These are phyloP conservation scores for Trifolium repens DNA, from an alignment of 306 rosid species.

Conservation along the genomic window DNA sequence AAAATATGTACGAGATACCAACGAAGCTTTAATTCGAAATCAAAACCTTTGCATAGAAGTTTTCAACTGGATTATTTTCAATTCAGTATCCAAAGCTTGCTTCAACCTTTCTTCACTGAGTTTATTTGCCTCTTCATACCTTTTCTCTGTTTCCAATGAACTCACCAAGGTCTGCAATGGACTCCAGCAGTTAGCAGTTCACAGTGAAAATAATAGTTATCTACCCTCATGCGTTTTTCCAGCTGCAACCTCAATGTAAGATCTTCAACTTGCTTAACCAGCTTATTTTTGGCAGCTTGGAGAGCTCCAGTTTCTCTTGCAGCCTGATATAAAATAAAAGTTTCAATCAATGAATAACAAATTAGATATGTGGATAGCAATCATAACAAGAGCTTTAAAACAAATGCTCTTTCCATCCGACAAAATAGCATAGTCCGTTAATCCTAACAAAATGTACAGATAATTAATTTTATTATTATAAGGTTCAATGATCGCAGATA, in stretches of 20 bases:
- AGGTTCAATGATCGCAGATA: no score
- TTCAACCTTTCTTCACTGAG: conserved; percentile 93
- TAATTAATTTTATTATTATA: conserved; percentile 10
- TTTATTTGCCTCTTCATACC: conserved; percentile 83
- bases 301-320: conserved; percentile 99
- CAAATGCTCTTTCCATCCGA: not conserved
- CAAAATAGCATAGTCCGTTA: conserved; percentile 1
- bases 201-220: conserved; percentile 33
- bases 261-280: conserved; percentile 98
- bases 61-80: conserved; percentile 88
- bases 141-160: conserved; percentile 92
- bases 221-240: conserved; percentile 96
- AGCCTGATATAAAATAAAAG: conserved; percentile 59
- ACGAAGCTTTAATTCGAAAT: conserved; percentile 37
- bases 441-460: conserved; percentile 21
- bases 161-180: conserved; percentile 77
- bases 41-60: conserved; percentile 94
- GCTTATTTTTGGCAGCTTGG: conserved; percentile 99
- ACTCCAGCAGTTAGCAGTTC: conserved; percentile 35
- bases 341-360: conserved; percentile 3
- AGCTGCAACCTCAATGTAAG: conserved; percentile 92
- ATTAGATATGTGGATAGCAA: conserved; percentile 23
- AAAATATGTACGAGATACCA: conserved; percentile 30
- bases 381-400: conserved; percentile 3
- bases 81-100: conserved; percentile 94